Base-by-base conservation (phyloP, 495 filamentous ascomycete genomes). In the Aspergillus panamensis region DNA sequence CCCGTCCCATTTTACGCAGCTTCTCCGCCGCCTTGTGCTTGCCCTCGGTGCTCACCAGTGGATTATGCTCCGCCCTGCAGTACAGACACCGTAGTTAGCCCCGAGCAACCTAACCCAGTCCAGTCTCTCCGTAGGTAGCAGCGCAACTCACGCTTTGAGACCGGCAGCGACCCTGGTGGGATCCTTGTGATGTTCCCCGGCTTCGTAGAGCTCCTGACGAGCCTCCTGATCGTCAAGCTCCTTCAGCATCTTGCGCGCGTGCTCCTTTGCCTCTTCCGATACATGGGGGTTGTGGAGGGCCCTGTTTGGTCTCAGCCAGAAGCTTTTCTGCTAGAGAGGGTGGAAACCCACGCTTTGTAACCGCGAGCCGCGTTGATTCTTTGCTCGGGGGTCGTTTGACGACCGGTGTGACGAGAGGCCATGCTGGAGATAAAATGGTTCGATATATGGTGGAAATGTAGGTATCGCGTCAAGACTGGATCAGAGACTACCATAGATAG, bases 221-320 rank as follows among this genome's bases (percentile, higher is more conserved):
- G 51, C 51, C 21, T 44, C 20, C 14, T 54, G 12, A 2, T 54
- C 51, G 21, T 54, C 37, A 17, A 54, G n/a, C 20, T 54, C 20
- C 20, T n/a, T 3, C 1, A 54, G 51, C 51, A 54, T 54, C 2
- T 7, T 2, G 2, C 51, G 37, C 1, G 51, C 37, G 17, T 54
- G 51, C 51, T 54, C 51, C 21, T 54, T 54, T 31, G 17, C 51
- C 14, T 44, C 51, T 8, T 14, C 51, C 3, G 51, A 54, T 17
- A 54, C 51, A 13, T 14, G 51, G 20, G 51, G 51, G 39, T 54
- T 54, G 19, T 54, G 51, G 1, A 54, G 39, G 0, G 51, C 37
- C 21, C 51, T 54, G 39, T 30, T 12, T 3, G 4, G 2, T 35
- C 33, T 45, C 5, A 16, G 8, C 13, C 16, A 30, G 4, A 25